Base-by-base conservation (phyloP, 2,329 filamentous ascomycete species). In the Akanthomyces dipterigenus region DNA sequence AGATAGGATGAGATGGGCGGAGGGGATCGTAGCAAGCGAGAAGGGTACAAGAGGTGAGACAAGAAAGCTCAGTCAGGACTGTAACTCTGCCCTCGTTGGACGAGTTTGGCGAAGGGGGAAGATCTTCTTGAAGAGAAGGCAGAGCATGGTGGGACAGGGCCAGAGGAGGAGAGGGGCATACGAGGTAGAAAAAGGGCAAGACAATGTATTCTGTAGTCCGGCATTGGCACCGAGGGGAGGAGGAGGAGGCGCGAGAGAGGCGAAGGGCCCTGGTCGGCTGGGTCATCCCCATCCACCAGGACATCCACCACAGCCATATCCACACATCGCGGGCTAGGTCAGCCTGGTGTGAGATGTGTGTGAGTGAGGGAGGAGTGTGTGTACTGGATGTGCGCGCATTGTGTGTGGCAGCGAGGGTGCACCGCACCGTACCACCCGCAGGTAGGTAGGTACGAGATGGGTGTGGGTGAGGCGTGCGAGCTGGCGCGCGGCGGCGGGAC, bases 41-140 rank as follows among this genome's bases (percentile, higher is more conserved):
- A 56, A 61, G 55, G 49, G 48, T 46, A 51, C 48, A 55, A 55
- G 45, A 62, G 26, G 57, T 58, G 53, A 61, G 55, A 64, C 57
- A 63, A 62, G 50, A 34, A 40, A 61, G 58, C 36, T 60, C 56
- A 36, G 24, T 60, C 24, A 54, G 50, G 22, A 57, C 34, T 55
- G 40, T 64, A 64, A 70, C 63, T 70, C 65, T 72, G 66, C 70
- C 69, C 69, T 73, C 65, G 65, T 66, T 67, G 67, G 67, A 74
- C 67, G 68, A 72, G 68, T 64, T 71, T 67, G 60, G 64, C 65
- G 70, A 72, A 72, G 70, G 71, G 71, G 62, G 62, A 57, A 56
- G 66, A 67, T 67, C 64, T 66, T 60, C 65, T 67, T 60, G 68
- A 66, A 62, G 58, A 64, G 59, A 64, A 64, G 51, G 60, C 60